Base-by-base conservation (phyloP, 164 flowering plant species). In the Amborella trichopoda region DNA sequence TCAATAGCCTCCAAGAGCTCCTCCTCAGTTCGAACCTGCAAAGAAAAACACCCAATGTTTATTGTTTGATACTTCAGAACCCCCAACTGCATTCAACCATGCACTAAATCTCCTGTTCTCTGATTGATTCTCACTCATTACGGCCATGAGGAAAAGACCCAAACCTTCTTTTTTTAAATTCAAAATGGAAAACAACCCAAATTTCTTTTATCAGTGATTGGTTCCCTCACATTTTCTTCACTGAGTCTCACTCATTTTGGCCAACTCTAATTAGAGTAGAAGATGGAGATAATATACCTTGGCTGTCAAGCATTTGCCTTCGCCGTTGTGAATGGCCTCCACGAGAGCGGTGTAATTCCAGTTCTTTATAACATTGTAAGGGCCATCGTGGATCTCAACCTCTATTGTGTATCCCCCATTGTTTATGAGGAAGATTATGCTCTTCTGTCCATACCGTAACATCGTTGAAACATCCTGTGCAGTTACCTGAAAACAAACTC, bases 401-500 rank as follows among this genome's bases (percentile, higher is more conserved):
- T 38, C 41, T 10, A 38, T 38, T 3, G 41, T 79, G 71, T 87
- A 87, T 3, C 94, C 94, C 36, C 88, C 91, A 61, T 83, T 87
- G 74, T 87, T 87, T 36, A 87, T 74, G 55, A 87, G 72, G 70
- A 87, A 78, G 34, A 86, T 86, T 45, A 83, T 77, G 55, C 34
- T 67, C 17, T 55, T 83, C 54, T 86, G 96, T 17, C 70, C 85
- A 23, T 67, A 61, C 26, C 87, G 52, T 33, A 87, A n/a, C 93
- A 83, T 87, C 22, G 96, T 87, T 1, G 87, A 72, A 26, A 87
- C 64, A 46, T 87, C 90, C 54, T 87, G 96, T 2, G 81, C 87
- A 6, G 93, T 83, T 44, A 87, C 78, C 94, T 83, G 60, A 32
- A 37, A 6, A 1, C n/a, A 37, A n/a, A n/a, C n/a, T n/a, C n/a